Conservation (phyloP, 129 eudicot genomes). For the Lactuca saligna region DNA sequence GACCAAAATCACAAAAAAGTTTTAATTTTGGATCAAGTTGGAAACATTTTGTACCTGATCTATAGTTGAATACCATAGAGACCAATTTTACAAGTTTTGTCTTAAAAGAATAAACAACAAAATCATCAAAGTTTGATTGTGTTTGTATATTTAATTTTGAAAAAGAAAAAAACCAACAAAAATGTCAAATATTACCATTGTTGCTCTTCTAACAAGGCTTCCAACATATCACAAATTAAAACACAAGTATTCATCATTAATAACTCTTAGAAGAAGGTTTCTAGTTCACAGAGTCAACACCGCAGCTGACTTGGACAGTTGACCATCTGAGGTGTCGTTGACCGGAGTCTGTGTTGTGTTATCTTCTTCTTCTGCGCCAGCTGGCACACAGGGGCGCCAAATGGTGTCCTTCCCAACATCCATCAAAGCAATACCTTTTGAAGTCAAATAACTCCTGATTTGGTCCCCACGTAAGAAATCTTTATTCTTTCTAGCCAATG, state of each 20-base stretch:
- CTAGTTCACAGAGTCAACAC: constrained; percentile 17
- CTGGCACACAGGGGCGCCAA: constrained; percentile 84
- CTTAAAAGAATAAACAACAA: background rate
- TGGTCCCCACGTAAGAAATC: constrained; percentile 54
- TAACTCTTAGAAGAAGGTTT: constrained; percentile 20
- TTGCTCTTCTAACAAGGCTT: constrained; percentile 2
- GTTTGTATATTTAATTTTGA: constrained; percentile 14
- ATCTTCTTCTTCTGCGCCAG: constrained; percentile 6
- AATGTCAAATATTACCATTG: constrained; percentile 16
- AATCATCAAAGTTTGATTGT: background rate
- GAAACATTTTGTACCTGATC: too few species aligned
- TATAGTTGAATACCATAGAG: too few species aligned
- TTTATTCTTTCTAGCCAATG: constrained; percentile 61
- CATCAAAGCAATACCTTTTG: constrained; percentile 78
- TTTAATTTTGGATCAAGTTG: too few species aligned
- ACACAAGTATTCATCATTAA: constrained; percentile 2
- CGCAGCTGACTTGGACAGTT: constrained; percentile 15
- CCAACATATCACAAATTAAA: constrained; percentile 19
- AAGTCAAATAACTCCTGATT: constrained; percentile 59
- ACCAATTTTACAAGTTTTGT: background rate
- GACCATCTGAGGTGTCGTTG: constrained; percentile 9
- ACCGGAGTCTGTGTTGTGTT: background rate
- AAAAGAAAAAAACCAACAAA: too few species aligned
- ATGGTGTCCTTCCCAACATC: constrained; percentile 62
- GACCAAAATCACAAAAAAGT: too few species aligned